These are phyloP conservation scores for Aspergillus spinulosporus DNA, from an alignment of 2,329 filamentous ascomycete genomes.

Conservation along the genomic window DNA sequence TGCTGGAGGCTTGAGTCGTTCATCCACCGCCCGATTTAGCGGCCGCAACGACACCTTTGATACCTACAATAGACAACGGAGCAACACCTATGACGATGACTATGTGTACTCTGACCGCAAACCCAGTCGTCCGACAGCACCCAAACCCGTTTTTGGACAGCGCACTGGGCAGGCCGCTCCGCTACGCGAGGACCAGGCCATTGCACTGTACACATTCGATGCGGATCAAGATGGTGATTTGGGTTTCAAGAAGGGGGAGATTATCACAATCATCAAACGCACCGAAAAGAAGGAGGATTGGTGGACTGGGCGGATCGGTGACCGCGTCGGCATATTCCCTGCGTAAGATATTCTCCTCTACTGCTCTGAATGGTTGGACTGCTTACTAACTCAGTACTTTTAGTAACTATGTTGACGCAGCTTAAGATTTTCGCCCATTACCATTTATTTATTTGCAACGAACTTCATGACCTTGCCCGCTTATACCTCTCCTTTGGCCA, in stretches of 20 bases:
- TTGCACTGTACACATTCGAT: conserved; percentile 92
- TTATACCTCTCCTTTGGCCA: conserved; percentile 9
- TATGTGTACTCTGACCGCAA: conserved; percentile 61
- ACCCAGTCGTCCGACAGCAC: conserved; percentile 77
- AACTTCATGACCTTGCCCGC: conserved; percentile 23
- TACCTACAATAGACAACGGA: conserved; percentile 34
- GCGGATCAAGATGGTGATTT: conserved; percentile 89
- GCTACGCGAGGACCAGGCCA: conserved; percentile 69
- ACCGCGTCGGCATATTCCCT: conserved; percentile 87
- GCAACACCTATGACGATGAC: conserved; percentile 48
- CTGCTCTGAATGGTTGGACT: background rate
- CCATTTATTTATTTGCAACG: conserved; percentile 24
- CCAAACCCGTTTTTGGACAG: conserved; percentile 77
- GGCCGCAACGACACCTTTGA: conserved; percentile 31
- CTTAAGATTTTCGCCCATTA: conserved; percentile 24
- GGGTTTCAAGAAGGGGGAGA: conserved; percentile 94
- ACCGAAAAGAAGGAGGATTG: conserved; percentile 94
- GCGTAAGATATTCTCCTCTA: conserved; percentile 53
- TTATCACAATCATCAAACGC: conserved; percentile 92
- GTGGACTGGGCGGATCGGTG: conserved; percentile 93
- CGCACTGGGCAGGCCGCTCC: conserved; percentile 42
- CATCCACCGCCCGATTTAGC: conserved; percentile 36
- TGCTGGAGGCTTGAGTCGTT: conserved; percentile 35
- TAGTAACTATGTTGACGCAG: conserved; percentile 42
- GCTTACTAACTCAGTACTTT: conserved; percentile 14